These are phyloP conservation scores for Carex arenaria DNA, from an alignment of 202 grass and related monocot species.

Conservation along the genomic window DNA sequence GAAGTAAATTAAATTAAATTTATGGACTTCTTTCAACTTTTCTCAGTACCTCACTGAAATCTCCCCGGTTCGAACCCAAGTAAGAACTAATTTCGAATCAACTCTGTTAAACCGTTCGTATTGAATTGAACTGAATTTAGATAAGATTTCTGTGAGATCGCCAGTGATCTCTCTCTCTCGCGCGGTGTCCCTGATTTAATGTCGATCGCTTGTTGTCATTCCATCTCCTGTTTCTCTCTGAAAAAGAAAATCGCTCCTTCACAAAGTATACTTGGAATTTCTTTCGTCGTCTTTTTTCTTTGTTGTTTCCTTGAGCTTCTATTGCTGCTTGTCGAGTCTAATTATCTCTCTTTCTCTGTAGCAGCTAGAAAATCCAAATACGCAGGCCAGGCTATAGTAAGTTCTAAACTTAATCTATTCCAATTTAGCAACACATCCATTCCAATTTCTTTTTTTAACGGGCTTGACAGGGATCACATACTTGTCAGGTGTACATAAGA, in stretches of 20 bases:
- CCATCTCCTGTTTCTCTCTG: constrained; percentile 11
- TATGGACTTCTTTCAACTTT: background rate
- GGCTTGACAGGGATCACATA: background rate
- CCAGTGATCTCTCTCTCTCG: background rate
- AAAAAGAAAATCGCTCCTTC: constrained; percentile 27
- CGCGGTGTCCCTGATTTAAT: background rate
- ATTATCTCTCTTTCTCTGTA: background rate
- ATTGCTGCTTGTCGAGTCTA: background rate
- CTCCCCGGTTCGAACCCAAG: no score
- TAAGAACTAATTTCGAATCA: background rate
- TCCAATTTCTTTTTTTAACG: background rate
- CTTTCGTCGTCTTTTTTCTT: background rate
- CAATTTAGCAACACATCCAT: background rate
- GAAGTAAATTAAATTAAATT: background rate
- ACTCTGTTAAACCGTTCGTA: background rate
- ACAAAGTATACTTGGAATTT: constrained; percentile 25
- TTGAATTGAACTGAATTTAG: background rate
- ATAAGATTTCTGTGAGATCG: background rate
- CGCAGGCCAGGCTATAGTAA: constrained; percentile 69
- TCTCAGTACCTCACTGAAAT: background rate
- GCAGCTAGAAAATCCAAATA: constrained; percentile 66
- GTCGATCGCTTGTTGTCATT: constrained; percentile 30
- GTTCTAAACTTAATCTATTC: background rate
- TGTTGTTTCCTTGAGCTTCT: background rate
- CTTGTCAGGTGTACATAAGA: background rate